Evolutionary conservation across 441 rosid species (phyloP), one percentile per base, ranked within the genome.

Genomic region (Metrosideros polymorpha): DNA sequence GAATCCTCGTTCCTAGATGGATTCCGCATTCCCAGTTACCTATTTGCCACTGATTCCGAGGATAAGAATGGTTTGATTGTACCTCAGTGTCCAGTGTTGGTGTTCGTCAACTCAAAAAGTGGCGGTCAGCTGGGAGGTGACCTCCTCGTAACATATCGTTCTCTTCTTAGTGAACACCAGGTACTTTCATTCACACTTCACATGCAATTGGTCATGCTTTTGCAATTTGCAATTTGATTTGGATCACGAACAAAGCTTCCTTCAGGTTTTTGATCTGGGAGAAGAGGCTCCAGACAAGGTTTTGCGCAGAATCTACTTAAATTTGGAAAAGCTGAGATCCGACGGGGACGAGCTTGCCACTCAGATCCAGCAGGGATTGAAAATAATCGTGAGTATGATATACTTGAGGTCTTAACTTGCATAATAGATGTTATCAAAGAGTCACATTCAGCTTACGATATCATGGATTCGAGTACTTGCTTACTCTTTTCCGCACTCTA

Each of bases 111-210:
- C 90, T 93, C 98, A 86, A 97, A 90, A 89, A 97, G 98, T 75
- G 99, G 98, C 5, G 99, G 99, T n/a, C 98, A 95, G 89, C 94
- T 97, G 79, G 98, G 98, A 59, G 97, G 96, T 2, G 91, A 94
- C 85, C 99, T 97, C 83, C 93, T 96, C 32, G 83, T 85, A 24
- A 96, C 98, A 56, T 97, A 92, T 89, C 93, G 94, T 29, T 71
- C 85, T 85, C 90, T 97, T 86, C 96, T 97, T 87, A 93, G 93
- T 75, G 84, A 84, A 43, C 45, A 91, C 12, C 98, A 97, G 94
- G 98, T 92, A 50, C 30, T 54, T 47, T 22, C 53, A 24, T 76
- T 54, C 24, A 30, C 4, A 43, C 43, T 53, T 15, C 51, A 47
- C 77, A 27, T 30, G 84, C 42, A 25, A 35, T 63, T 25, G 49